Percentiles rank a stretch among this genome's conserved stretches.
Conservation (phyloP, 176 grass and related monocot species). For the Eragrostis nindensis region DNA sequence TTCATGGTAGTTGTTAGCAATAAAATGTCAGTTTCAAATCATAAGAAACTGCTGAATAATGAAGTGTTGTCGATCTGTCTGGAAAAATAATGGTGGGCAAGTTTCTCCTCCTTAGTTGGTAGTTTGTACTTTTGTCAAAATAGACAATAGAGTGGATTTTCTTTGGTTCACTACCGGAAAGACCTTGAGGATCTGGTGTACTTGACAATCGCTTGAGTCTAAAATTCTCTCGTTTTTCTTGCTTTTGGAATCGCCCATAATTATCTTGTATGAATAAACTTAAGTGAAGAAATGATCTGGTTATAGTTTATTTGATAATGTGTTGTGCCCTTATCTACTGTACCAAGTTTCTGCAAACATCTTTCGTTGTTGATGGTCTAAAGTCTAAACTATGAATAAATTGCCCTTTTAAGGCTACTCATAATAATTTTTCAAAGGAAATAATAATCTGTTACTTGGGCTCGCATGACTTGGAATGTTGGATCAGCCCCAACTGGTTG, state of each 20-base stretch:
- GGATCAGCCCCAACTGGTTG: too few relatives aligned
- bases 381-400: not conserved
- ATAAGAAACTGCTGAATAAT: slow-evolving; percentile 38
- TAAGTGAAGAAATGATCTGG: not conserved
- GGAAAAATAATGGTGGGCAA: not conserved
- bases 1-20: slow-evolving; percentile 23
- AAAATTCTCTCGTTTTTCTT: not conserved
- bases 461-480: too few relatives aligned
- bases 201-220: not conserved
- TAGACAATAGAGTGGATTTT: not conserved
- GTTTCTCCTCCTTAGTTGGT: not conserved
- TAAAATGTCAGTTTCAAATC: slow-evolving; percentile 33
- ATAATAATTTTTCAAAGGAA: not conserved
- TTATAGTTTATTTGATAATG: not conserved
- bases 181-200: not conserved
- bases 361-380: not conserved
- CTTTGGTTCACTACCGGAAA: not conserved
- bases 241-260: too few relatives aligned
- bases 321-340: too few relatives aligned
- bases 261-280: not conserved
- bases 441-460: not conserved
- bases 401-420: too few relatives aligned
- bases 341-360: too few relatives aligned
- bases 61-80: not conserved
- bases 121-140: not conserved